These are phyloP conservation scores for Nothophoma quercina DNA, from an alignment of 2,329 filamentous ascomycete species.

Conservation along the genomic window DNA sequence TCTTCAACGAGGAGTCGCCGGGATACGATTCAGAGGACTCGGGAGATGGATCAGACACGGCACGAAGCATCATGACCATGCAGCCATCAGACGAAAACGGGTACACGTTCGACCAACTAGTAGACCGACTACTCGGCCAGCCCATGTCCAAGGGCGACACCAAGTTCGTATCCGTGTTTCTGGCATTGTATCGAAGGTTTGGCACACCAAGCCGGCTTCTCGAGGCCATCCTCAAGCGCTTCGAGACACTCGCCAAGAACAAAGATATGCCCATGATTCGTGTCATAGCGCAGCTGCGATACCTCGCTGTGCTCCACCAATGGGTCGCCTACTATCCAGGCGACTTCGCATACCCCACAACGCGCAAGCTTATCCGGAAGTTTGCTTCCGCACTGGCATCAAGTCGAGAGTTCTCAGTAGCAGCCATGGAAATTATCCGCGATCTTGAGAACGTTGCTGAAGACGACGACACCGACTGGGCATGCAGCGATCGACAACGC, in stretches of 20 bases:
- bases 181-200: slow-evolving; percentile 94
- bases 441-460: slow-evolving; percentile 78
- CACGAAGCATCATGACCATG: slow-evolving; percentile 47
- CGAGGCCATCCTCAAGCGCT: slow-evolving; percentile 76
- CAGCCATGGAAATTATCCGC: slow-evolving; percentile 83
- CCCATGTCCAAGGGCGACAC: slow-evolving; percentile 86
- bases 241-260: slow-evolving; percentile 74
- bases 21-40: slow-evolving; percentile 71
- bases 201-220: slow-evolving; percentile 81
- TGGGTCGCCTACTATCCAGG: slow-evolving; percentile 93
- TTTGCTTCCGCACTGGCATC: slow-evolving; percentile 79
- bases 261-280: slow-evolving; percentile 75
- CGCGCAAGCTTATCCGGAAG: slow-evolving; percentile 73
- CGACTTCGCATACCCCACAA: slow-evolving; percentile 84
- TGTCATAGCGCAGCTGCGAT: slow-evolving; percentile 81
- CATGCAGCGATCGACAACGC: slow-evolving; percentile 75
- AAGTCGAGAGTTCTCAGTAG: slow-evolving; percentile 82
- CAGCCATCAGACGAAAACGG: slow-evolving; percentile 65
- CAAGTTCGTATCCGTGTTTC: slow-evolving; percentile 87
- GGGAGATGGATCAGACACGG: slow-evolving; percentile 71
- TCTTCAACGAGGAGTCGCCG: slow-evolving; percentile 75
- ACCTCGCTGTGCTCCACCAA: slow-evolving; percentile 82
- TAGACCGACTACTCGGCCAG: slow-evolving; percentile 84
- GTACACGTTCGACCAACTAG: slow-evolving; percentile 63
- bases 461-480: slow-evolving; percentile 94